phyloP scores from a whole-genome alignment of 805 yeast species.

The Kazachstania psychrophila region DNA sequence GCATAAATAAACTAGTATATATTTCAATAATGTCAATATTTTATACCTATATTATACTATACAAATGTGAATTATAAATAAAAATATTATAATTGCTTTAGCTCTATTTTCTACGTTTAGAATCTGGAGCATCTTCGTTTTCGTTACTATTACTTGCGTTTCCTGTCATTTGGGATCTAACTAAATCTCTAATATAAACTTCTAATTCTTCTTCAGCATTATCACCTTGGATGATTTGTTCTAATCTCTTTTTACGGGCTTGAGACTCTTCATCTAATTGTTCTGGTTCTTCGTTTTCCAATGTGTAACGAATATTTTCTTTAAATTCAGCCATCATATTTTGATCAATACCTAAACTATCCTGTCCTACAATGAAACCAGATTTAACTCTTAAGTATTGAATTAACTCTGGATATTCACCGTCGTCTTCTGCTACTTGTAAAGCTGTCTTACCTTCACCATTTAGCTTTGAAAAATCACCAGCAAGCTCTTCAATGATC shows the following conservation, averaged over 20 bases:
- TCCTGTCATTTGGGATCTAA: constrained; percentile 43
- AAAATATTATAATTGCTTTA: neutral
- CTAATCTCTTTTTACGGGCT: constrained; percentile 54
- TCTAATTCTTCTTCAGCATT: constrained; percentile 74
- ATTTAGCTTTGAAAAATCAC: constrained; percentile 56
- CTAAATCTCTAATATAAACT: constrained; percentile 55
- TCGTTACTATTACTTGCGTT: constrained; percentile 8
- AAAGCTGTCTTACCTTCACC: constrained; percentile 67
- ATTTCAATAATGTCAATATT: no score
- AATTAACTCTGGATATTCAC: constrained; percentile 71
- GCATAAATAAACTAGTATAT: no score
- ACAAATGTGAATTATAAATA: neutral
- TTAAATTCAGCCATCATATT: constrained; percentile 27
- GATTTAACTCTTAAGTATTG: constrained; percentile 44
- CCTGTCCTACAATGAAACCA: constrained; percentile 22
- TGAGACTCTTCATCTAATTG: constrained; percentile 38
- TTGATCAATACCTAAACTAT: constrained; percentile 22
- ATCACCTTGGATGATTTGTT: constrained; percentile 65
- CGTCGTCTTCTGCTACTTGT: constrained; percentile 72
- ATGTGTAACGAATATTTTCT: constrained; percentile 46
- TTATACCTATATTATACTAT: neutral
- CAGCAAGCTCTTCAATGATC: constrained; percentile 59
- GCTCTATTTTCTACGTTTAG: constrained; percentile 8
- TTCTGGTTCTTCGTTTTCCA: constrained; percentile 38
- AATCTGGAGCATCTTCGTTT: constrained; percentile 18